A percentile compares a stretch with the other conserved stretches of the same genome.
Evolutionary conservation across 768 basidiomycete species (phyloP).

Genomic region (Filobasidium wieringae): DNA sequence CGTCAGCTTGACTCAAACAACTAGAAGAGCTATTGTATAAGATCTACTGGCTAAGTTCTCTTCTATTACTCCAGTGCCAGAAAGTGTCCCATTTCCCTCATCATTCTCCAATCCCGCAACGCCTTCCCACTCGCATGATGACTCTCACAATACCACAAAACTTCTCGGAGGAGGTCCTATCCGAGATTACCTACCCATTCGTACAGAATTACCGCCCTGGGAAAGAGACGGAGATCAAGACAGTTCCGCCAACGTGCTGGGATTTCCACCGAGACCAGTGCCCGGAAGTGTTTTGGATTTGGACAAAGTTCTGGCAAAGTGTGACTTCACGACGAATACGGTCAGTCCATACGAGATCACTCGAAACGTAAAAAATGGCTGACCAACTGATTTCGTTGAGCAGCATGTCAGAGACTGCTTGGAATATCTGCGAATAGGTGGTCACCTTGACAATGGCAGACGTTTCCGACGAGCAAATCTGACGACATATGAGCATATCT

Average conservation of each 20-base stretch:
- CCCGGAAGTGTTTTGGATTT: slow-evolving; percentile 77
- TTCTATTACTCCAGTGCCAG: slow-evolving; percentile 22
- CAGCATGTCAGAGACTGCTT: slow-evolving; percentile 97
- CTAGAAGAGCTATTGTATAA: no score
- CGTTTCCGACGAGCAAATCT: slow-evolving; percentile 61
- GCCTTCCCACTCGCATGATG: slow-evolving; percentile 26
- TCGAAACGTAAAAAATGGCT: no score
- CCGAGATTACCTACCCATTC: slow-evolving; percentile 64
- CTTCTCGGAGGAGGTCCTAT: slow-evolving; percentile 65
- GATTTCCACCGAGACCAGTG: slow-evolving; percentile 77
- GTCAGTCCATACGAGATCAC: slow-evolving; percentile 23
- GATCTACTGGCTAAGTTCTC: background rate
- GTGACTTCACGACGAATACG: slow-evolving; percentile 64
- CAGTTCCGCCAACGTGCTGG: slow-evolving; percentile 35
- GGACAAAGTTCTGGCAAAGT: slow-evolving; percentile 82
- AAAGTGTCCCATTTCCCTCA: slow-evolving; percentile 24
- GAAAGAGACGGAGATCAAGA: slow-evolving; percentile 2
- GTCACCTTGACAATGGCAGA: slow-evolving; percentile 69
- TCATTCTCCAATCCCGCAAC: slow-evolving; percentile 34
- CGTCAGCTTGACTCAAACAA: no score
- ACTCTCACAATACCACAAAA: slow-evolving; percentile 29
- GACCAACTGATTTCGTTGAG: background rate
- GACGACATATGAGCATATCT: slow-evolving; percentile 81
- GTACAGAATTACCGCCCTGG: slow-evolving; percentile 44
- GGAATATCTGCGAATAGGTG: slow-evolving; percentile 83